Evolutionary conservation across 2,329 filamentous ascomycete species (phyloP).

Genomic region (Penicillium frequentans): DNA sequence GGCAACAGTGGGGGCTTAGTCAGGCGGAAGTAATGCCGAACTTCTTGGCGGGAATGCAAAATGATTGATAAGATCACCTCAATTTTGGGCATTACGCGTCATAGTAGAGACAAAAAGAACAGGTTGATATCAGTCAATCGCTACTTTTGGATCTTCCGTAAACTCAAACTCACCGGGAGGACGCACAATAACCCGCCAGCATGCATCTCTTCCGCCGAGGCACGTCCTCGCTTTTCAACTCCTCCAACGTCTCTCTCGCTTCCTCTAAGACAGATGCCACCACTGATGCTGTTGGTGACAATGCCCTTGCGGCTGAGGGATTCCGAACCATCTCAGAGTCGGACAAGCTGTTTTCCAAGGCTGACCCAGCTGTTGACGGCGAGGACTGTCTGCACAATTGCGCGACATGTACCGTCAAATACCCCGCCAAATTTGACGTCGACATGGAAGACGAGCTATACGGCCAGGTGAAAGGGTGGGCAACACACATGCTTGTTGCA

Average conservation of each 20-base stretch:
- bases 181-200: not conserved
- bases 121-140: not conserved
- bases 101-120: not conserved
- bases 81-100: not conserved
- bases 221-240: slow-evolving; percentile 31
- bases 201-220: slow-evolving; percentile 40
- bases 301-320: slow-evolving; percentile 30
- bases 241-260: slow-evolving; percentile 28
- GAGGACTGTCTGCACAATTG: slow-evolving; percentile 90
- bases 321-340: slow-evolving; percentile 50
- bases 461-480: slow-evolving; percentile 82
- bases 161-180: not conserved
- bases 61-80: slow-evolving; percentile 36
- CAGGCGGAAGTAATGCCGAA: slow-evolving; percentile 19
- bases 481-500: slow-evolving; percentile 84
- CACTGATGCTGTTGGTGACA: slow-evolving; percentile 23
- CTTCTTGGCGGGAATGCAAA: slow-evolving; percentile 24
- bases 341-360: slow-evolving; percentile 68
- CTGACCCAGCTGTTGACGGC: slow-evolving; percentile 75
- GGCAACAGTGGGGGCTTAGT: slow-evolving; percentile 25
- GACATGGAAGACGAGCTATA: slow-evolving; percentile 79
- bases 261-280: slow-evolving; percentile 21
- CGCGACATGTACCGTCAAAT: slow-evolving; percentile 73
- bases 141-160: not conserved
- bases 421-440: slow-evolving; percentile 71